A percentile compares a stretch with the other conserved stretches of the same genome.
phyloP scores from a whole-genome alignment of 345 rosid species.

The Eucalyptus cloeziana region DNA sequence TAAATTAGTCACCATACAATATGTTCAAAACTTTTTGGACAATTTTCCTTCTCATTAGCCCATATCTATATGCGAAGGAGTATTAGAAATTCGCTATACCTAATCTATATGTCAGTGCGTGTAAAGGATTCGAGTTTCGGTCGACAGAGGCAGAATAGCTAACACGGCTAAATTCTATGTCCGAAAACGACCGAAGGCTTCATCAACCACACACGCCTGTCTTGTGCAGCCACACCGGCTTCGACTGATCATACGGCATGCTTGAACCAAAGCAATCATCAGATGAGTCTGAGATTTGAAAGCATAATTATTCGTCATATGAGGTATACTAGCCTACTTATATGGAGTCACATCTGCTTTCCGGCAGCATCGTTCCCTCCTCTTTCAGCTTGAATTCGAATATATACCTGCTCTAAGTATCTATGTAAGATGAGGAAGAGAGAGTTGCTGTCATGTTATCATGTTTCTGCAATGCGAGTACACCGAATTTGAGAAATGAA shows the following conservation, averaged over 20 bases:
- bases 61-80: neutral
- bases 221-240: neutral
- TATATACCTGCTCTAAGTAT: neutral
- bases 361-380: neutral
- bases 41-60: neutral
- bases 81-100: neutral
- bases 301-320: neutral
- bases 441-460: neutral
- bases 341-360: neutral
- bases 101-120: neutral
- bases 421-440: neutral
- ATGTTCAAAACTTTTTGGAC: neutral
- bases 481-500: neutral
- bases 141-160: neutral
- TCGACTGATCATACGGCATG: neutral
- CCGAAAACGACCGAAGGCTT: neutral
- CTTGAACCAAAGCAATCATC: neutral
- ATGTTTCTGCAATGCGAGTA: neutral
- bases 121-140: neutral
- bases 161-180: neutral
- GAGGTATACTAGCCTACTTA: neutral
- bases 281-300: neutral
- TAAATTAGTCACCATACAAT: rapidly evolving
- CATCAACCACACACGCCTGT: neutral
- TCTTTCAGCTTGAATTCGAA: neutral